Conservation (phyloP, 2,329 filamentous ascomycete species). For the Penicillium sp. region DNA sequence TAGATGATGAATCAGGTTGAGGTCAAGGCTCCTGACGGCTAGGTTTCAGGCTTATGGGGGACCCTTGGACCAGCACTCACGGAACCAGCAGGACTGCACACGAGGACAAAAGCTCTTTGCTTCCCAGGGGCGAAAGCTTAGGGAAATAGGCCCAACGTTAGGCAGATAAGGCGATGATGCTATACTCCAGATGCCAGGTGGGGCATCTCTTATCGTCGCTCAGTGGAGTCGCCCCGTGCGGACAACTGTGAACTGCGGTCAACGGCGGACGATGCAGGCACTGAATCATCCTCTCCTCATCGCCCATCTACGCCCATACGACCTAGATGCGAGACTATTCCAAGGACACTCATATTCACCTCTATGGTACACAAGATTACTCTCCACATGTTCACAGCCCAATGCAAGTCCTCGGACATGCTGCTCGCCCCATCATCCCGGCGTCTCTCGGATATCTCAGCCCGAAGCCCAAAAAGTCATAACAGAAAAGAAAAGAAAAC, state of each 20-base stretch:
- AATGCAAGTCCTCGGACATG: too few relatives aligned
- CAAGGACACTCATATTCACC: slow-evolving; percentile 22
- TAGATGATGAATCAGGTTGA: slow-evolving; percentile 26
- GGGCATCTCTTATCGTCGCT: slow-evolving; percentile 10
- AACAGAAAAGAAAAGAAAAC: slow-evolving; percentile 17
- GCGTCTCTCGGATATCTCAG: slow-evolving; percentile 12
- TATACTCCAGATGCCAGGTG: slow-evolving; percentile 10
- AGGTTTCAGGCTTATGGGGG: slow-evolving; percentile 1
- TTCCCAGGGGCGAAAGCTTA: not conserved
- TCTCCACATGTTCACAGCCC: slow-evolving; percentile 19
- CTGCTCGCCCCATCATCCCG: not conserved
- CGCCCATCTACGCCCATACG: too few relatives aligned
- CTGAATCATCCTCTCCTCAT: too few relatives aligned
- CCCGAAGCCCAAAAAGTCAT: slow-evolving; percentile 14
- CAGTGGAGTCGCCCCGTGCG: not conserved
- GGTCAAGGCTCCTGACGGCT: slow-evolving; percentile 17
- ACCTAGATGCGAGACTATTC: too few relatives aligned
- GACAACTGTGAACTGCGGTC: too few relatives aligned
- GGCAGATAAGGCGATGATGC: slow-evolving; percentile 8
- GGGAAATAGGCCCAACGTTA: not conserved
- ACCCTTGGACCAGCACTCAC: slow-evolving; percentile 10
- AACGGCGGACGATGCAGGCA: too few relatives aligned
- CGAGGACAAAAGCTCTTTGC: not conserved
- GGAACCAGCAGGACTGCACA: slow-evolving; percentile 4
- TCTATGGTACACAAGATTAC: slow-evolving; percentile 31